Conservation (phyloP, 805 yeast species). For the Torulaspora microellipsoides region DNA sequence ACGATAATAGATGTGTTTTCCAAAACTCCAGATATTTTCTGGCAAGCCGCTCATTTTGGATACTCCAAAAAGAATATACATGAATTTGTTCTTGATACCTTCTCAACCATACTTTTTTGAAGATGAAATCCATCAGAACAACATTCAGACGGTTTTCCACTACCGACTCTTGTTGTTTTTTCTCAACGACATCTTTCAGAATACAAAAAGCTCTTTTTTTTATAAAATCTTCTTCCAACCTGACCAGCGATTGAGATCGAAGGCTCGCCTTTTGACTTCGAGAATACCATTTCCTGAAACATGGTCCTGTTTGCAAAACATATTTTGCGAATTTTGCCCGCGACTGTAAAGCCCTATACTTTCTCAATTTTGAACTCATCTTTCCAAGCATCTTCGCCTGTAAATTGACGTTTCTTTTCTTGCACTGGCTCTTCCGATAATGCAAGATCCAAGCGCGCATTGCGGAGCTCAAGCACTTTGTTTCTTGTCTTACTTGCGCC, state of each 20-base stretch:
- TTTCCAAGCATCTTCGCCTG: neutral
- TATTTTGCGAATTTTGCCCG: constrained; percentile 13
- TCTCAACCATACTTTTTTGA: constrained; percentile 21
- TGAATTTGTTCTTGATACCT: constrained; percentile 17
- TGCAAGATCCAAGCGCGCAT: constrained; percentile 3
- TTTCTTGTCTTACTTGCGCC: constrained; percentile 1
- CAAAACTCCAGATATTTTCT: constrained; percentile 6
- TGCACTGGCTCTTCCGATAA: constrained; percentile 1
- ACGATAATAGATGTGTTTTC: constrained; percentile 7
- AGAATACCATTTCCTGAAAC: constrained; percentile 6
- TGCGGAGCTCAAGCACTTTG: neutral
- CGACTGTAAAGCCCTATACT: constrained; percentile 11
- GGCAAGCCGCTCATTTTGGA: constrained; percentile 6
- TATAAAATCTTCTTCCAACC: constrained; percentile 10
- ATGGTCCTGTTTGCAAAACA: constrained; percentile 5
- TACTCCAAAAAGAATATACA: constrained; percentile 11
- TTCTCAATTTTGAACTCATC: constrained; percentile 5
- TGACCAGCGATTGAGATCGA: constrained; percentile 1
- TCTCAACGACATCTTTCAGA: constrained; percentile 3
- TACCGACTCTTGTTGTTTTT: constrained; percentile 13
- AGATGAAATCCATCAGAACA: constrained; percentile 9
- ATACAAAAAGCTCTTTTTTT: constrained; percentile 10
- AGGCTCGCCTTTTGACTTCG: neutral
- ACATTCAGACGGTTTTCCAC: constrained; percentile 6
- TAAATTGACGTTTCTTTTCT: neutral